phyloP scores from a whole-genome alignment of 1,139 yeast species.

The Lodderomyces jiufengensis region DNA sequence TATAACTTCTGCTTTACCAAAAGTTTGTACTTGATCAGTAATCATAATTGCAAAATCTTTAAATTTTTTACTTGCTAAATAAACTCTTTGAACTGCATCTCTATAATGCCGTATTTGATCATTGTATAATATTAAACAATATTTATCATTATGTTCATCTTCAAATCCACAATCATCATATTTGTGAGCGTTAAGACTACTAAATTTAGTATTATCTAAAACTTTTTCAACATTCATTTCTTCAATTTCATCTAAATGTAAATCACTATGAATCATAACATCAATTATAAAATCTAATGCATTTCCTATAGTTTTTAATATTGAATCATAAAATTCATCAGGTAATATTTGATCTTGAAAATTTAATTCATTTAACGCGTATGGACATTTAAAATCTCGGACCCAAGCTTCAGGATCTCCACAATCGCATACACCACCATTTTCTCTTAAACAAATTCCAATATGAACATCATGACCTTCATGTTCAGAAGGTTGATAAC shows the following conservation, averaged over 20 bases:
- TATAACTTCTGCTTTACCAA: slow-evolving; percentile 69
- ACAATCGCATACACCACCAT: slow-evolving; percentile 81
- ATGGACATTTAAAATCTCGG: slow-evolving; percentile 35
- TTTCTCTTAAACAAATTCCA: slow-evolving; percentile 71
- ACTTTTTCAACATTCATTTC: slow-evolving; percentile 21
- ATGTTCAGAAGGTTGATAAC: slow-evolving; percentile 72
- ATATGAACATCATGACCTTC: slow-evolving; percentile 72
- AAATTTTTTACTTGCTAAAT: slow-evolving; percentile 60
- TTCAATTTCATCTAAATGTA: slow-evolving; percentile 30
- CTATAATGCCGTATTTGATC: slow-evolving; percentile 74
- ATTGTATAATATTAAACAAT: slow-evolving; percentile 63
- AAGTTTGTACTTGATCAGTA: slow-evolving; percentile 55
- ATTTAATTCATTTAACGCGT: slow-evolving; percentile 16
- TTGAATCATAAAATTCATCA: slow-evolving; percentile 28
- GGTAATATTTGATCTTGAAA: slow-evolving; percentile 26
- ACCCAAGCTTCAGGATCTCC: slow-evolving; percentile 64
- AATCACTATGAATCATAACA: slow-evolving; percentile 50
- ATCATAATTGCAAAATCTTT: slow-evolving; percentile 74
- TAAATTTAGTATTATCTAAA: slow-evolving; percentile 23
- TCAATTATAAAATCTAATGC: slow-evolving; percentile 76
- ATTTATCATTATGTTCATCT: slow-evolving; percentile 50
- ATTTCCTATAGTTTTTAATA: slow-evolving; percentile 46
- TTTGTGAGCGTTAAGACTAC: slow-evolving; percentile 29
- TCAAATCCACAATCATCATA: slow-evolving; percentile 29
- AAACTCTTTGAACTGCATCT: slow-evolving; percentile 68